Conservation (phyloP, 2,329 filamentous ascomycete genomes). For the Aureobasidium leucospermi region DNA sequence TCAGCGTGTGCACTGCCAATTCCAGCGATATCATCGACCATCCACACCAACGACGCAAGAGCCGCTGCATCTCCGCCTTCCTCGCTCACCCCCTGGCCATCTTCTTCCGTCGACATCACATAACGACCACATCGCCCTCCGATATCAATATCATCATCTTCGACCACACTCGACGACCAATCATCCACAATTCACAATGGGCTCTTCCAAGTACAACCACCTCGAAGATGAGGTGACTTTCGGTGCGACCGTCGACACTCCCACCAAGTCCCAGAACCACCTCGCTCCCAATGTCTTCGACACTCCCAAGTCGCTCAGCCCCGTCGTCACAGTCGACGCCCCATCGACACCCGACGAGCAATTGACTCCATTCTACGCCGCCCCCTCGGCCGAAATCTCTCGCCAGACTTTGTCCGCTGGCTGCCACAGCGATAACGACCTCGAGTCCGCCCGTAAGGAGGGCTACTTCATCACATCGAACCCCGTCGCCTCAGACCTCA, state of each 20-base stretch:
- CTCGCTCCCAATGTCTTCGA: slow-evolving; percentile 24
- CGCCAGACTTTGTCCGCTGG: slow-evolving; percentile 16
- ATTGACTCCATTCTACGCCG: slow-evolving; percentile 36
- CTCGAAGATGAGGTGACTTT: slow-evolving; percentile 29
- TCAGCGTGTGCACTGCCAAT: background rate
- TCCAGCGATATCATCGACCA: background rate
- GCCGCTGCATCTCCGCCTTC: background rate
- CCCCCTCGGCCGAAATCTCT: slow-evolving; percentile 16
- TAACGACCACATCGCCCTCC: background rate
- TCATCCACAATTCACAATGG: slow-evolving; percentile 9
- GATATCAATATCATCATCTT: background rate
- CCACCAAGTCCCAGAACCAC: slow-evolving; percentile 19
- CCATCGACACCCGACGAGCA: slow-evolving; percentile 32
- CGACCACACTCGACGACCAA: background rate
- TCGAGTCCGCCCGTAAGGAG: slow-evolving; percentile 28
- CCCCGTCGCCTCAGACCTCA: slow-evolving; percentile 32
- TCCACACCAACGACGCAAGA: background rate
- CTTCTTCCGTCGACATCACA: slow-evolving; percentile 1
- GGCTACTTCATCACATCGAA: slow-evolving; percentile 27
- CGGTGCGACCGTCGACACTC: slow-evolving; percentile 29
- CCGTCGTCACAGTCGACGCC: slow-evolving; percentile 25
- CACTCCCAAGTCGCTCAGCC: slow-evolving; percentile 28
- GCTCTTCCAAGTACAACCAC: slow-evolving; percentile 10
- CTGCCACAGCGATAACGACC: slow-evolving; percentile 33
- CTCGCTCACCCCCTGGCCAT: background rate